phyloP scores from a whole-genome alignment of 345 rosid species.

The Eutrema japonicum region DNA sequence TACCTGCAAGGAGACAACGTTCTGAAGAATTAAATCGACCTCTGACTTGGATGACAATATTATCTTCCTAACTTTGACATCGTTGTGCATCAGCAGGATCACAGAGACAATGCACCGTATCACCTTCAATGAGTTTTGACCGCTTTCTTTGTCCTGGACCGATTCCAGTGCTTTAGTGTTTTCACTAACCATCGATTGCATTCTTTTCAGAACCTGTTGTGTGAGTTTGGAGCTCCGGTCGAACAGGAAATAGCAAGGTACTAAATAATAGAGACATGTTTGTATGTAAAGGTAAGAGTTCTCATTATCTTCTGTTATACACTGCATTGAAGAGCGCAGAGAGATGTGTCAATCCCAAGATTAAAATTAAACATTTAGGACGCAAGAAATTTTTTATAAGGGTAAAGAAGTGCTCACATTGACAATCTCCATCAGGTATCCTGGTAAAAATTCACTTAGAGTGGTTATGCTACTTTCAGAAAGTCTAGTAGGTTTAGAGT shows the following conservation, averaged over 20 bases:
- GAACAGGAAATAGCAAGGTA: slow-evolving; percentile 68
- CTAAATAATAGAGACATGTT: slow-evolving; percentile 50
- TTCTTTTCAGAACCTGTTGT: slow-evolving; percentile 49
- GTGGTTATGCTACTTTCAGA: slow-evolving; percentile 58
- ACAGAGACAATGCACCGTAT: slow-evolving; percentile 56
- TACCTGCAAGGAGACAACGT: slow-evolving; percentile 64
- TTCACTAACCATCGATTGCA: slow-evolving; percentile 51
- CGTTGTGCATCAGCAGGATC: slow-evolving; percentile 60
- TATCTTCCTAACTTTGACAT: slow-evolving; percentile 51
- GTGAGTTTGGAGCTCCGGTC: slow-evolving; percentile 59
- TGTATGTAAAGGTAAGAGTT: slow-evolving; percentile 34
- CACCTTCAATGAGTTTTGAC: slow-evolving; percentile 41
- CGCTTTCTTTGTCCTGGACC: slow-evolving; percentile 31
- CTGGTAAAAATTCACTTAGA: slow-evolving; percentile 58
- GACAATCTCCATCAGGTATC: slow-evolving; percentile 60
- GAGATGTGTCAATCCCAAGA: slow-evolving; percentile 10
- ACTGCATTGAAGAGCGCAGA: slow-evolving; percentile 50
- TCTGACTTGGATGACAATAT: slow-evolving; percentile 53
- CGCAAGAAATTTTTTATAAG: not conserved
- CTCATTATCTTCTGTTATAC: slow-evolving; percentile 52
- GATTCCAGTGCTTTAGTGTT: slow-evolving; percentile 37
- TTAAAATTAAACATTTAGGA: slow-evolving; percentile 3
- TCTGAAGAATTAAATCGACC: slow-evolving; percentile 50
- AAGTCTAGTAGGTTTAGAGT: slow-evolving; percentile 71
- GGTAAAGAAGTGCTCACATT: slow-evolving; percentile 51